Conservation (phyloP, 176 grass and related monocot genomes). For the Eleusine coracana region DNA sequence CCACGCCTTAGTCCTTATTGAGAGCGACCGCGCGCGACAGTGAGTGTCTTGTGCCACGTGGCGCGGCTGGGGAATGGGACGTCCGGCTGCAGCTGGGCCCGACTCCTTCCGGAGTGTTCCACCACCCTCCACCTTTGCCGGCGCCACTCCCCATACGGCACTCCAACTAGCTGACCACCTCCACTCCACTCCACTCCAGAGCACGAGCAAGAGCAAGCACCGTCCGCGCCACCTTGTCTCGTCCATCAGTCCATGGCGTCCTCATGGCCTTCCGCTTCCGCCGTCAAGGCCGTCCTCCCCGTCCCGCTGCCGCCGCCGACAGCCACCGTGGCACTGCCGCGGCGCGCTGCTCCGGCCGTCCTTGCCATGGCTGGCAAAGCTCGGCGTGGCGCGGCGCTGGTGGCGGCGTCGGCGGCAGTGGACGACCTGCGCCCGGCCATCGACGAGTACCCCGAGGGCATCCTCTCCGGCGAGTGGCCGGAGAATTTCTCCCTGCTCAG, state of each 20-base stretch:
- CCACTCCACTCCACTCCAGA: not conserved
- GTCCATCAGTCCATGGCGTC: slow-evolving; percentile 12
- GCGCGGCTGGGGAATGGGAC: not conserved
- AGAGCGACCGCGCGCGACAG: too few relatives aligned
- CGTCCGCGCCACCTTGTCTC: not conserved
- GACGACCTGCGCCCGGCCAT: slow-evolving; percentile 60
- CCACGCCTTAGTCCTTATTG: too few relatives aligned
- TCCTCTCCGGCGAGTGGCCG: slow-evolving; percentile 79
- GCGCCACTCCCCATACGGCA: not conserved
- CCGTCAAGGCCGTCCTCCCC: not conserved
- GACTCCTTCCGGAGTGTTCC: slow-evolving; percentile 1
- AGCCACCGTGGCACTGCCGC: not conserved
- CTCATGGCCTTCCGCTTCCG: not conserved
- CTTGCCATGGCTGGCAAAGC: not conserved
- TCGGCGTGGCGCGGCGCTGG: slow-evolving; percentile 4
- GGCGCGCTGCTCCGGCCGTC: not conserved
- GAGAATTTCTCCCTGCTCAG: slow-evolving; percentile 68
- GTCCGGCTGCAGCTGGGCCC: slow-evolving; percentile 18
- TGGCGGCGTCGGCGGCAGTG: slow-evolving; percentile 5
- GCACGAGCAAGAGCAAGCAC: not conserved
- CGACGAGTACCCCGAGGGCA: slow-evolving; percentile 75
- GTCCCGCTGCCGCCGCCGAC: not conserved
- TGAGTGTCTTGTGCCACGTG: not conserved
- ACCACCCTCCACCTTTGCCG: not conserved
- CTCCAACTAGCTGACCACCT: not conserved